Conservation (phyloP, 306 rosid genomes). For the Sicyos edulis region DNA sequence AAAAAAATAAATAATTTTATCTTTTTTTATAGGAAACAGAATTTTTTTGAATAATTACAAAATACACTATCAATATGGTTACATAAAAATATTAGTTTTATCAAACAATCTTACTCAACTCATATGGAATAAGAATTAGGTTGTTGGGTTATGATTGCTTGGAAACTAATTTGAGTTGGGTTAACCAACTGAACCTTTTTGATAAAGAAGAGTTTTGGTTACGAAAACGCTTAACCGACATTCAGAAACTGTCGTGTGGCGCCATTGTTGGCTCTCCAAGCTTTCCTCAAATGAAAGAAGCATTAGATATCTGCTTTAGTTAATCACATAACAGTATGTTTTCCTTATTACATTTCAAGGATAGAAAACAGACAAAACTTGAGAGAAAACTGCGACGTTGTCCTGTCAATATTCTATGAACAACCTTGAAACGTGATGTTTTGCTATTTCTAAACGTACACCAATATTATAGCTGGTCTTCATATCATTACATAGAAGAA, state of each 20-base stretch:
- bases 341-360: constrained; percentile 3
- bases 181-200: not conserved
- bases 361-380: not conserved
- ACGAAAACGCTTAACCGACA: not conserved
- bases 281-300: not conserved
- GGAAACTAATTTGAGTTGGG: too few species aligned
- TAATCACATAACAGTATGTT: not conserved
- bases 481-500: not conserved
- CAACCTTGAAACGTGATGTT: constrained; percentile 3
- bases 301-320: not conserved
- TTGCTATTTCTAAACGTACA: not conserved
- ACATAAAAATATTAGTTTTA: too few species aligned
- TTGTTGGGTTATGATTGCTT: not conserved
- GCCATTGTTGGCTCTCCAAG: constrained; percentile 2
- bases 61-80: too few species aligned
- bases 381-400: not conserved
- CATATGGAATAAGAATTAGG: not conserved
- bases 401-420: constrained; percentile 18
- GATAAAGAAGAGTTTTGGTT: not conserved
- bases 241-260: not conserved
- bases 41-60: too few species aligned
- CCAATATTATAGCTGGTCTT: not conserved
- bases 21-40: too few species aligned
- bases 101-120: not conserved
- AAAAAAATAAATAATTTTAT: too few species aligned